Percentiles rank a stretch among this genome's conserved stretches.
These are phyloP conservation scores for Xylaria multiplex DNA, from an alignment of 2,329 filamentous ascomycete species.

Conservation along the genomic window DNA sequence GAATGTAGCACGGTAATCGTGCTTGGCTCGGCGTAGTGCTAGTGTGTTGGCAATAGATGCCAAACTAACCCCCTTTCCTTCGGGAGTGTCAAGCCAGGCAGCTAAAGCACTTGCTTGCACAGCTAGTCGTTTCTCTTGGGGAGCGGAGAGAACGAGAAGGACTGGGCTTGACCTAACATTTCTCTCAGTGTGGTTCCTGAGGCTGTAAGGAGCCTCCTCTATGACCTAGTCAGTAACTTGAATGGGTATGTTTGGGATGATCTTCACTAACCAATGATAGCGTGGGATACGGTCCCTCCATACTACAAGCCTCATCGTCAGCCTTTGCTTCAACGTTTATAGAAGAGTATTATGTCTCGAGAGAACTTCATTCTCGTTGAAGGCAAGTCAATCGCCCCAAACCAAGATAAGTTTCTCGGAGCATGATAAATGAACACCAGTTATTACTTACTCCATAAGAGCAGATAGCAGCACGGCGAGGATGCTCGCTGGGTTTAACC, in stretches of 20 bases:
- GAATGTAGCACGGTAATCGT: conserved; percentile 32
- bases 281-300: conserved; percentile 51
- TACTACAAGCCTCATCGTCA: conserved; percentile 32
- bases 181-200: too few relatives aligned
- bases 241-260: too few relatives aligned
- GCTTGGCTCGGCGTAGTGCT: conserved; percentile 28
- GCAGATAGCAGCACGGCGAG: conserved; percentile 46
- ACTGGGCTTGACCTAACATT: neutral
- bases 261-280: conserved; percentile 41
- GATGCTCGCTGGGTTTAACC: conserved; percentile 29
- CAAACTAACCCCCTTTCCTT: conserved; percentile 14
- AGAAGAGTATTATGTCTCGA: too few relatives aligned
- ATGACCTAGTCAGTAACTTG: too few relatives aligned
- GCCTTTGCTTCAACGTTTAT: too few relatives aligned
- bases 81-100: conserved; percentile 13
- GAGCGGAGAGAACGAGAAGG: conserved; percentile 31
- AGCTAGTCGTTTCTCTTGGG: conserved; percentile 30
- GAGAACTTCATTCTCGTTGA: too few relatives aligned
- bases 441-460: conserved; percentile 43
- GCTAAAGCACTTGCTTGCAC: conserved; percentile 21
- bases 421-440: too few relatives aligned
- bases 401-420: too few relatives aligned
- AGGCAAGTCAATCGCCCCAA: too few relatives aligned
- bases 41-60: conserved; percentile 24
- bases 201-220: too few relatives aligned